phyloP scores from a whole-genome alignment of 2,329 filamentous ascomycete genomes.

The Clathrospora elynae region DNA sequence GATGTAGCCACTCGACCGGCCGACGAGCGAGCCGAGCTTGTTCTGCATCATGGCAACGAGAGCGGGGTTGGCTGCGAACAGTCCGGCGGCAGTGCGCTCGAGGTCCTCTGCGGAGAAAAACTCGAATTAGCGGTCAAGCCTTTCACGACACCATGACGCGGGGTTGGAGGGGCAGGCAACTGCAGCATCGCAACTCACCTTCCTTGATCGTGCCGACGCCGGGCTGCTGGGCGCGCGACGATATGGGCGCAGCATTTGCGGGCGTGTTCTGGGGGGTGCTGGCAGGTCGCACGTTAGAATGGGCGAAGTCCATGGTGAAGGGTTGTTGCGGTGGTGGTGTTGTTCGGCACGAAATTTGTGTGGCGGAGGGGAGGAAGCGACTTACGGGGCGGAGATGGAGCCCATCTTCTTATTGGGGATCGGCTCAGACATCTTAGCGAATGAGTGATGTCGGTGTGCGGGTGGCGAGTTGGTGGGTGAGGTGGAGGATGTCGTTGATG shows the following conservation, averaged over 20 bases:
- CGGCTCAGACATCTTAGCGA: slow-evolving; percentile 66
- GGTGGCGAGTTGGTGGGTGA: slow-evolving; percentile 41
- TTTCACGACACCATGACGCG: slow-evolving; percentile 27
- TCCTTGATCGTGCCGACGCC: slow-evolving; percentile 95
- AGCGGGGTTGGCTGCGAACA: slow-evolving; percentile 94
- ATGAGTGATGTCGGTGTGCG: slow-evolving; percentile 31
- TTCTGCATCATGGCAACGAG: slow-evolving; percentile 98
- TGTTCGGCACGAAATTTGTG: slow-evolving; percentile 28
- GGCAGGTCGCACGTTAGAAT: slow-evolving; percentile 40
- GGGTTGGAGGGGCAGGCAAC: slow-evolving; percentile 38
- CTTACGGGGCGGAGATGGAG: slow-evolving; percentile 67
- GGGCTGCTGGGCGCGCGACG: slow-evolving; percentile 94
- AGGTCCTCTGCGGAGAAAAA: slow-evolving; percentile 73
- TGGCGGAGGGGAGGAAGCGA: slow-evolving; percentile 39
- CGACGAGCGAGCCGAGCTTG: slow-evolving; percentile 89
- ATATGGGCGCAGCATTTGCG: slow-evolving; percentile 93
- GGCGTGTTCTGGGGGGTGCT: slow-evolving; percentile 99
- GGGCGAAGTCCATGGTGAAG: slow-evolving; percentile 40
- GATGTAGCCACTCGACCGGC: slow-evolving; percentile 95
- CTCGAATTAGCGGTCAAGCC: slow-evolving; percentile 47
- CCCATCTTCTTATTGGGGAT: slow-evolving; percentile 70
- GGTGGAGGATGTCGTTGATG: slow-evolving; percentile 38
- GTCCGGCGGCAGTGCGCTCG: slow-evolving; percentile 84
- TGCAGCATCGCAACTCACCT: slow-evolving; percentile 63
- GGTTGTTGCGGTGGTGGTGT: slow-evolving; percentile 16